A percentile compares a stretch with the other conserved stretches of the same genome.
Conservation (phyloP, 116 monocot genomes). For the Phalaenopsis hybrid region DNA sequence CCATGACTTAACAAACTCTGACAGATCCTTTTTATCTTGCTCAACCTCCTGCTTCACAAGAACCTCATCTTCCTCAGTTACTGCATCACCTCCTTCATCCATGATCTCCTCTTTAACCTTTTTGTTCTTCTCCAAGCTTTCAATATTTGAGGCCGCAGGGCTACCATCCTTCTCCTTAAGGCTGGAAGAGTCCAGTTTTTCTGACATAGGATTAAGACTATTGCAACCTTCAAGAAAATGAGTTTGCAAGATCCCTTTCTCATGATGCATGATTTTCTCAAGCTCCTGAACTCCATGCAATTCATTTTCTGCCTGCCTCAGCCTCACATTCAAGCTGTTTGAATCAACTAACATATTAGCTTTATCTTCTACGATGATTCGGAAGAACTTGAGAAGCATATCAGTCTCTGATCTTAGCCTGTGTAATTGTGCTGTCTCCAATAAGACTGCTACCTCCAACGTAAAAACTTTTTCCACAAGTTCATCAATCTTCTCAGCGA, state of each 20-base stretch:
- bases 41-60: conserved; percentile 3
- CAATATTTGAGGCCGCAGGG: neutral
- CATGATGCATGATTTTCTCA: conserved; percentile 22
- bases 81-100: no score
- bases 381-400: conserved; percentile 18
- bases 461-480: conserved; percentile 41
- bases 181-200: conserved; percentile 22
- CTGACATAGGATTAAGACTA: conserved; percentile 27
- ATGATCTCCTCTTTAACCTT: neutral
- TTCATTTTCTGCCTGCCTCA: conserved; percentile 25
- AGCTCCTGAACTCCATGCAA: conserved; percentile 25
- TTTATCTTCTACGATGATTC: conserved; percentile 22
- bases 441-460: conserved; percentile 31
- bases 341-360: conserved; percentile 11
- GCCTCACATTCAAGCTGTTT: conserved; percentile 13
- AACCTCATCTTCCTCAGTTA: neutral
- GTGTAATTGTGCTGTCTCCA: conserved; percentile 25
- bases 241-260: conserved; percentile 16
- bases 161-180: neutral
- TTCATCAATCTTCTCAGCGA: conserved; percentile 39
- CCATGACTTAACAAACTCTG: neutral
- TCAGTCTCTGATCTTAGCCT: conserved; percentile 28
- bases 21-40: neutral
- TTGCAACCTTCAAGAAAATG: conserved; percentile 23
- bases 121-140: neutral